phyloP scores from a whole-genome alignment of 768 basidiomycete species.

The Termitomyces sp. region DNA sequence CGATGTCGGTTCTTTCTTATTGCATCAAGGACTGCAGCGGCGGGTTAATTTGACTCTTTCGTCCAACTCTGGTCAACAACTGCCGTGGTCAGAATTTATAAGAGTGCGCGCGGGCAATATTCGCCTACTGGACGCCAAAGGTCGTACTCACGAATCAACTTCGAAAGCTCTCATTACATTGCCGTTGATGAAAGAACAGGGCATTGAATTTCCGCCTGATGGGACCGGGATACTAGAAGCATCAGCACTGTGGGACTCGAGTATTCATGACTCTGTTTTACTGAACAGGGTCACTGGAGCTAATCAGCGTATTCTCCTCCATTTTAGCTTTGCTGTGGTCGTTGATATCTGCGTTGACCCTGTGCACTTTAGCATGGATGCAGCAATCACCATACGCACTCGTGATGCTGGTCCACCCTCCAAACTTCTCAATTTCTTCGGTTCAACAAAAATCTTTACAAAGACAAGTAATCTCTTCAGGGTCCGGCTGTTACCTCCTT shows the following conservation, averaged over 20 bases:
- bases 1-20: slow-evolving; percentile 80
- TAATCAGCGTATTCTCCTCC: slow-evolving; percentile 75
- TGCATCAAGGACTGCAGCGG: slow-evolving; percentile 93
- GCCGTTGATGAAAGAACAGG: slow-evolving; percentile 67
- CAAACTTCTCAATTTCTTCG: slow-evolving; percentile 70
- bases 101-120: slow-evolving; percentile 79
- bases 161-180: slow-evolving; percentile 69
- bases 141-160: slow-evolving; percentile 72
- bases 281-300: slow-evolving; percentile 81
- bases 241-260: slow-evolving; percentile 88
- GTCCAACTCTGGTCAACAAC: slow-evolving; percentile 84
- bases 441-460: slow-evolving; percentile 67
- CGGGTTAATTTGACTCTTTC: slow-evolving; percentile 70
- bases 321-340: slow-evolving; percentile 70
- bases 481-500: slow-evolving; percentile 73
- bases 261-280: slow-evolving; percentile 78
- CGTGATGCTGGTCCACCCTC: slow-evolving; percentile 85
- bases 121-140: slow-evolving; percentile 78
- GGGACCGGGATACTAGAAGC: slow-evolving; percentile 70
- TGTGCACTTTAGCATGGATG: slow-evolving; percentile 83
- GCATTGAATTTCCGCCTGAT: slow-evolving; percentile 73
- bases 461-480: slow-evolving; percentile 83
- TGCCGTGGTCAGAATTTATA: slow-evolving; percentile 81
- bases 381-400: slow-evolving; percentile 76
- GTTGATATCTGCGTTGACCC: slow-evolving; percentile 84